Evolutionary conservation across 768 basidiomycete species (phyloP), one percentile per base, ranked within the genome.

Genomic region (Podaxis mareebaensis): DNA sequence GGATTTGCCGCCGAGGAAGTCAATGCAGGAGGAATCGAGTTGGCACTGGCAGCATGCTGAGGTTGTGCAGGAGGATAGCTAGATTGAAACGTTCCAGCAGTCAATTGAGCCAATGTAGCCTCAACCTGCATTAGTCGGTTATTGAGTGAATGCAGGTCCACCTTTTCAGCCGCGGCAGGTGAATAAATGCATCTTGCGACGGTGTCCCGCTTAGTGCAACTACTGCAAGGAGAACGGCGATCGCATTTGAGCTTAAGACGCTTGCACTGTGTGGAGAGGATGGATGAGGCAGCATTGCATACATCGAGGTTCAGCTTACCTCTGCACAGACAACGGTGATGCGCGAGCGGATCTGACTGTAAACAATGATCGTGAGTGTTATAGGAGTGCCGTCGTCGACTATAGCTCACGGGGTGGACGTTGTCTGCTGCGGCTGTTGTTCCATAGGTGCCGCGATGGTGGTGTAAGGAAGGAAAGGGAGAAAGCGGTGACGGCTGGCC

Each of bases 231-330:
- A 2, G 81, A 85, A 22, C 88, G 83, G 42, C 92, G 79, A 76
- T 94, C 92, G 71, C 92, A 95, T 77, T 89, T 92, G 58, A 94
- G 82, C 69, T 95, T 95, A 58, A 94, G 81, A 3, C 92, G 90
- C 73, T 94, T 94, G 79, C 92, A 95, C 90, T 94, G 71, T 2
- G 46, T 53, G 10, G n/a, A 30, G 33, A 52, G 53, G n/a, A 42
- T 44, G 57, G 63, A 65, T 64, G 60, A 64, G 61, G 20, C 24
- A 38, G 13, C 42, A 26, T 44, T 22, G 53, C 30, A 54, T 46
- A 33, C 11, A 49, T 52, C 22, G 15, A 24, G 30, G 33, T 6
- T 33, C 17, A n/a, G 33, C 65, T 24, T 44, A 67, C 67, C 64
- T 67, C 67, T 46, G 57, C 61, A 58, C 68, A 69, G 24, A 69